Evolutionary conservation across 2,329 filamentous ascomycete species (phyloP).

Genomic region (Pestalotiopsis sp.): DNA sequence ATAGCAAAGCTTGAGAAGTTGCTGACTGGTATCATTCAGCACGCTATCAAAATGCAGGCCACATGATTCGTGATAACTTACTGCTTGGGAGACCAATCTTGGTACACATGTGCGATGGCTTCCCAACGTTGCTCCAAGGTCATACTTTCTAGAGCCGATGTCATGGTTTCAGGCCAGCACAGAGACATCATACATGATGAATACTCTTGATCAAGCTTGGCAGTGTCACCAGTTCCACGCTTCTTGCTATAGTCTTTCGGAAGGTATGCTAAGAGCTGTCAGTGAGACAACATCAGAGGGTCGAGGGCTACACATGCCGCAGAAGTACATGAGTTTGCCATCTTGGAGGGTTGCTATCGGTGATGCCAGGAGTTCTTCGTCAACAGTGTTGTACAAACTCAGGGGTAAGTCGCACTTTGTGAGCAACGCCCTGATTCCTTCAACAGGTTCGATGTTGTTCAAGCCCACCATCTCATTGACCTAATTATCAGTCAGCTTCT

Average conservation of each 20-base stretch:
- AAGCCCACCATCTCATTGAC: conserved; percentile 2
- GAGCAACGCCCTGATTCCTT: not conserved
- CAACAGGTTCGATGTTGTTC: conserved; percentile 1
- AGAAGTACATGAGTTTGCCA: conserved; percentile 8
- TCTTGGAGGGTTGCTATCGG: conserved; percentile 5
- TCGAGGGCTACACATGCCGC: not conserved
- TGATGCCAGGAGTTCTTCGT: conserved; percentile 1
- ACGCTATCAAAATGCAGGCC: not conserved
- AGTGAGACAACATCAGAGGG: not conserved
- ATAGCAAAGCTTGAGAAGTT: not conserved
- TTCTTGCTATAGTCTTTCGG: not conserved
- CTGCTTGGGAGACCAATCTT: not conserved
- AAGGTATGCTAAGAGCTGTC: not conserved
- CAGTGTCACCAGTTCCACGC: not conserved
- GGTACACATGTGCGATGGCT: not conserved
- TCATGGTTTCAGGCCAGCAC: not conserved
- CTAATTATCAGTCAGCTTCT: not conserved
- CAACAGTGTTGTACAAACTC: conserved; percentile 3
- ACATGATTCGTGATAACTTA: not conserved
- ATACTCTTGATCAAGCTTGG: not conserved
- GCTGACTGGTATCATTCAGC: conserved; percentile 2
- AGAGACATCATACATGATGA: conserved; percentile 4
- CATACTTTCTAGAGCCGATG: not conserved
- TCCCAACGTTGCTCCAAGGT: conserved; percentile 3
- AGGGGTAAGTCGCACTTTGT: conserved; percentile 3